A percentile compares a stretch with the other conserved stretches of the same genome.
Conservation (phyloP, 2,329 filamentous ascomycete species). For the Colletotrichum lindemuthianum region DNA sequence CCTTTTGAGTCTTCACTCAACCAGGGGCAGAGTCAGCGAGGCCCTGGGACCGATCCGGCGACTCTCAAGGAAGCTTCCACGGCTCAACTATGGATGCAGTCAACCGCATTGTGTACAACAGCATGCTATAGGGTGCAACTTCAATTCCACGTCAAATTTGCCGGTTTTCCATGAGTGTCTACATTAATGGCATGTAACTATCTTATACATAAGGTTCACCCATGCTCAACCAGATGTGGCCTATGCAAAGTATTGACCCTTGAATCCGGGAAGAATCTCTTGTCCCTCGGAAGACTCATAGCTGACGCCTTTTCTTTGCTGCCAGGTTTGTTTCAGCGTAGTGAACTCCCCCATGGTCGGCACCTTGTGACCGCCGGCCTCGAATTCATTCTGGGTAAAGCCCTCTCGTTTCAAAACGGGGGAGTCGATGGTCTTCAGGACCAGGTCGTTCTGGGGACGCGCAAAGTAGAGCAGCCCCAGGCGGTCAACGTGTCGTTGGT, state of each 20-base stretch:
- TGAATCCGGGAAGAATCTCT: constrained; percentile 48
- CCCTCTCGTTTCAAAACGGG: constrained; percentile 48
- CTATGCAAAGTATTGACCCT: constrained; percentile 38
- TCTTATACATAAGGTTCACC: too few species aligned
- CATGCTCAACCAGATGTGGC: too few species aligned
- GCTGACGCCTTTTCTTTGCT: constrained; percentile 44
- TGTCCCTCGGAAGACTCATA: constrained; percentile 44
- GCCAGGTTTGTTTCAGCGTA: constrained; percentile 49
- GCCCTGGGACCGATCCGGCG: too few species aligned
- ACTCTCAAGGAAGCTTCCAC: too few species aligned
- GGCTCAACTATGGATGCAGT: too few species aligned
- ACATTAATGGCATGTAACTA: too few species aligned
- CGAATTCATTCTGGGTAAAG: constrained; percentile 50
- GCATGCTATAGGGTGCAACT: too few species aligned
- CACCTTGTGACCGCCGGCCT: constrained; percentile 43
- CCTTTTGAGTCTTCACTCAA: too few species aligned
- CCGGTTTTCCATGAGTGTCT: too few species aligned
- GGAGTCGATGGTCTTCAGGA: constrained; percentile 50
- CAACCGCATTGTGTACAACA: too few species aligned
- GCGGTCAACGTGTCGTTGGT: constrained; percentile 56
- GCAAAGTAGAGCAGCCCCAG: constrained; percentile 63
- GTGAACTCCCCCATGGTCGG: constrained; percentile 52
- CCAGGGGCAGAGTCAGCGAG: too few species aligned
- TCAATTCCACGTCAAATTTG: too few species aligned
- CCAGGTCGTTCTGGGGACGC: constrained; percentile 52